Conservation (phyloP, 2,329 filamentous ascomycete genomes). For the Acrocalymma vagum region DNA sequence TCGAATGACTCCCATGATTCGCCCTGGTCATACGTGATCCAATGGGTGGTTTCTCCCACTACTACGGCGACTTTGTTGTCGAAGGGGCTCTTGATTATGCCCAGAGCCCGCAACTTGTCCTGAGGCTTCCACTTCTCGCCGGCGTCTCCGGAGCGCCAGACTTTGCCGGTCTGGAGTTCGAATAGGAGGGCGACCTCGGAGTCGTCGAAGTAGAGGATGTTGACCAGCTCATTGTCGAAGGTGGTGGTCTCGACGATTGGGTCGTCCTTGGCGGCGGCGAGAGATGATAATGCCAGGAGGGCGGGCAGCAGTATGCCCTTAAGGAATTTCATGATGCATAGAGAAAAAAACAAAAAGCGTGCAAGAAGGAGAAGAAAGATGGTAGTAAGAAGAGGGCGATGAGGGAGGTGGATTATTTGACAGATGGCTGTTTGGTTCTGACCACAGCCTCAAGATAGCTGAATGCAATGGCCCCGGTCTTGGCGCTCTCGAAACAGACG, state of each 20-base stretch:
- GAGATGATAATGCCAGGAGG: conserved; percentile 57
- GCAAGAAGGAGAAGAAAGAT: conserved; percentile 19
- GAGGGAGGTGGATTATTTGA: conserved; percentile 31
- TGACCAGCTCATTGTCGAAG: conserved; percentile 72
- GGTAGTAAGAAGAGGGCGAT: conserved; percentile 22
- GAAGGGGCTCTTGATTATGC: conserved; percentile 79
- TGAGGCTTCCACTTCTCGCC: conserved; percentile 78
- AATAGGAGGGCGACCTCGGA: conserved; percentile 82
- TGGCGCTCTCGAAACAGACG: conserved; percentile 41
- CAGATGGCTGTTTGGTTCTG: conserved; percentile 45
- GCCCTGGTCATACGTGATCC: conserved; percentile 83
- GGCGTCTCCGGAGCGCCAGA: conserved; percentile 83
- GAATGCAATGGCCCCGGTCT: conserved; percentile 37
- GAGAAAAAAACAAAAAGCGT: conserved; percentile 26
- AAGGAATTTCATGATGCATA: conserved; percentile 50
- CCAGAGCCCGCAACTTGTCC: conserved; percentile 66
- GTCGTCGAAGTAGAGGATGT: conserved; percentile 90
- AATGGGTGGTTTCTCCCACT: conserved; percentile 77
- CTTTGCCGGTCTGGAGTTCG: conserved; percentile 68
- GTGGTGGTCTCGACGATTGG: conserved; percentile 72
- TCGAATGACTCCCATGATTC: conserved; percentile 81
- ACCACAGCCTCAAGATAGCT: conserved; percentile 40
- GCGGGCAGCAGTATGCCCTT: conserved; percentile 56
- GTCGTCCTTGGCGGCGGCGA: conserved; percentile 60
- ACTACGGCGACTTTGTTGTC: conserved; percentile 83